Base-by-base conservation (phyloP, 2,329 filamentous ascomycete species). In the Pyrenochaeta sp. region DNA sequence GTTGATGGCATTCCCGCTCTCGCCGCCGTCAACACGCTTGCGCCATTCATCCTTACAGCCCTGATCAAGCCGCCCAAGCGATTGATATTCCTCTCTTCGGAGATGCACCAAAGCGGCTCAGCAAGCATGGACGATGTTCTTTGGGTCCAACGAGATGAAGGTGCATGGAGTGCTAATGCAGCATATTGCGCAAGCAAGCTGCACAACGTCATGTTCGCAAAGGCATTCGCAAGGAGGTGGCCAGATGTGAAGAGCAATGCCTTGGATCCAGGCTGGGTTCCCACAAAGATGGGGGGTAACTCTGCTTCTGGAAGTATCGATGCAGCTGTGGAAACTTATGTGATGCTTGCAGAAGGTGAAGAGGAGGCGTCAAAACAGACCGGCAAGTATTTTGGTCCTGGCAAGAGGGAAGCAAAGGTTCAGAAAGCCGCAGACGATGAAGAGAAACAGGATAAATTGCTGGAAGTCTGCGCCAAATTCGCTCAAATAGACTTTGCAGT, bases 161-260 rank as follows among this genome's bases (percentile, higher is more conserved):
- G 44, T 51, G 53, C 13, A 38, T 77, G 63, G 36, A 58, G 61
- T 29, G 60, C 65, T 4, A 67, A 65, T 10, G 53, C 64, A 2
- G 77, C 76, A 0, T 85, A 84, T 50, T 71, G 69, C 42, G 79
- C 83, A 48, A 79, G 72, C 44, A 85, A 85, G 61, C 57, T 85
- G 21, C 80, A 84, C 48, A 76, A 81, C 46, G 67, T 81, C 21
- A 72, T 85, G 63, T 70, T 85, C 10, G 78, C 80, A 1, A 81
- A 79, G 42, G 79, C 77, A 2, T 79, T 84, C 44, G 74, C 80
- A 1, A 67, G 77, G 9, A 65, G 72, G 6, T 78, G 75, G 62
- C 59, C 68, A 2, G 59, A 72, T 6, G 74, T 80, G 0, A 66
- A 75, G 50, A 76, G 74, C 22, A 78, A 77, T 29, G 70, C 74